phyloP scores from a whole-genome alignment of 2,329 filamentous ascomycete species.

The Nannizziopsis arthrosporioides region DNA sequence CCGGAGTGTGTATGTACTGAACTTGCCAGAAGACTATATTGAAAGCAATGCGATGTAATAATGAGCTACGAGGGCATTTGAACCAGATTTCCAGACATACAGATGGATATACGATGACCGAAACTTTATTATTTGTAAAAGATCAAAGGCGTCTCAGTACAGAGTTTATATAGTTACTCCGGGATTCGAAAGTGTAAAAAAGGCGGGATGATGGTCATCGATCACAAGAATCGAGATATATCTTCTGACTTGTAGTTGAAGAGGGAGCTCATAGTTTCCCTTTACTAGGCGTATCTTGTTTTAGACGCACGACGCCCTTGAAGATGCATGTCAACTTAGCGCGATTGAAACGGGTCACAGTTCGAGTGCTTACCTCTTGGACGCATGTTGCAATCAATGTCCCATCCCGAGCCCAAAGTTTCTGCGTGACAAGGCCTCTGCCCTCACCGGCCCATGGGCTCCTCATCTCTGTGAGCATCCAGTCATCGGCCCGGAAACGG shows the following conservation, averaged over 20 bases:
- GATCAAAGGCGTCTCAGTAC: too few species aligned
- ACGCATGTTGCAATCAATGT: slow-evolving; percentile 40
- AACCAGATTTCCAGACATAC: too few species aligned
- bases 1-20: too few species aligned
- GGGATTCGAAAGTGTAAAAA: too few species aligned
- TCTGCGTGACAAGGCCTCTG: slow-evolving; percentile 38
- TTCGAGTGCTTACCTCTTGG: slow-evolving; percentile 34
- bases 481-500: slow-evolving; percentile 40
- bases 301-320: slow-evolving; percentile 37
- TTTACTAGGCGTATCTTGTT: slow-evolving; percentile 28
- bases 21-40: too few species aligned
- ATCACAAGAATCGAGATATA: too few species aligned
- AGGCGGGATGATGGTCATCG: too few species aligned
- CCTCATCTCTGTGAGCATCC: slow-evolving; percentile 41
- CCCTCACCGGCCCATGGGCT: slow-evolving; percentile 43
- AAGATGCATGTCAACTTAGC: slow-evolving; percentile 14
- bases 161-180: too few species aligned
- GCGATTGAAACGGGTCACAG: background rate
- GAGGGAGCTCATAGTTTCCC: slow-evolving; percentile 13
- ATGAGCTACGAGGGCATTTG: too few species aligned
- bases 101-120: too few species aligned
- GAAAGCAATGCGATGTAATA: too few species aligned
- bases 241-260: background rate
- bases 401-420: slow-evolving; percentile 40
- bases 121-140: too few species aligned